Evolutionary conservation across 129 eudicot genomes (phyloP), one percentile per base, ranked within the genome.

Genomic region (Heracleum sosnowskyi): DNA sequence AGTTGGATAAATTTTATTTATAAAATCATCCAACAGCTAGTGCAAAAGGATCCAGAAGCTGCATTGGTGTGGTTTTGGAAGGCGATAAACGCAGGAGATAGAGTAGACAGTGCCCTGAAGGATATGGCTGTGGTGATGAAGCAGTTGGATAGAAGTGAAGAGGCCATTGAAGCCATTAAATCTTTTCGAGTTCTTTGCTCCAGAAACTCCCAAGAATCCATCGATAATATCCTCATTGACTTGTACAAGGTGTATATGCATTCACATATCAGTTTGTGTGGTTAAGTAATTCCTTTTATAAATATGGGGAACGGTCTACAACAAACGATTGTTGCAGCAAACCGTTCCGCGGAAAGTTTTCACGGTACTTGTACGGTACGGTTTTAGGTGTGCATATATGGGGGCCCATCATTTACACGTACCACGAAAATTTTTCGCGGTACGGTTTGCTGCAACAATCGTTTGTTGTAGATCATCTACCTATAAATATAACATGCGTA

Each of bases 111-210:
- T 76, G 97, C 99, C 5, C 91, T 96, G 8, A 96, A 96, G 79
- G 99, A 96, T 79, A 96, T 96, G 99, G 97, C 93, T 7, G 97
- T 96, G 29, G 99, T 96, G 46, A 96, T 96, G 99, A 96, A 96
- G 81, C 99, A 96, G 55, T 83, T 96, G 82, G 95, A 90, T 77
- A 75, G 97, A 85, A 81, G 92, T 44, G 97, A 96, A 82, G 99
- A 95, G 80, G 97, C 97, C 84, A 92, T 96, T 82, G 97, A 96
- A 86, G 97, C 99, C 63, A 77, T 96, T 80, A 92, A 86, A 75
- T 92, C 99, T 26, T 96, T 95, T 85, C 79, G 99, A 47, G 76
- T 86, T 45, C 94, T 84, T 74, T 96, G 99, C 81, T 83, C 97
- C 57, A 89, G 80, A 81, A 81, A 84, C 45, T 77, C 99, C 44